phyloP scores from a whole-genome alignment of 2,329 filamentous ascomycete genomes.

The Chalaropsis thielavioides region DNA sequence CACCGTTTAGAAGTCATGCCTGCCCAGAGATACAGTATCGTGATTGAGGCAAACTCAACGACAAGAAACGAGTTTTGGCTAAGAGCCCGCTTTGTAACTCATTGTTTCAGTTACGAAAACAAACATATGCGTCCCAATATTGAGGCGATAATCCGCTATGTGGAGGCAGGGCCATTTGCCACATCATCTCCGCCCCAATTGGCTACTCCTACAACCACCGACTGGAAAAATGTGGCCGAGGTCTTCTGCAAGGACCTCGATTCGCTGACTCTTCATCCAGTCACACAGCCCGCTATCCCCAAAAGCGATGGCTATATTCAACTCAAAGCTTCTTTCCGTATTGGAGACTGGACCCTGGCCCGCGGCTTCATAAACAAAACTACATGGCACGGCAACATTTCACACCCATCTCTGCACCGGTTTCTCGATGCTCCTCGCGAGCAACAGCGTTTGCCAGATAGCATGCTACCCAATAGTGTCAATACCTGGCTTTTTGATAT shows the following conservation, averaged over 20 bases:
- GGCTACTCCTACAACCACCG: constrained; percentile 27
- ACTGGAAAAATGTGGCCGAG: constrained; percentile 35
- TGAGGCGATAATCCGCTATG: constrained; percentile 25
- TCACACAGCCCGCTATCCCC: constrained; percentile 26
- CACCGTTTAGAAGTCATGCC: constrained; percentile 51
- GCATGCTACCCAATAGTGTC: constrained; percentile 20
- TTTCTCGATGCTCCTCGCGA: constrained; percentile 21
- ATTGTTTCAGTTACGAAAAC: constrained; percentile 27
- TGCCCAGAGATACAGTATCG: constrained; percentile 55
- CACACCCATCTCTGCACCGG: constrained; percentile 26
- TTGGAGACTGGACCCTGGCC: constrained; percentile 37
- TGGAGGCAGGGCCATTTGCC: neutral
- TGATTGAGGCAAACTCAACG: constrained; percentile 46
- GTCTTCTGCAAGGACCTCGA: constrained; percentile 40
- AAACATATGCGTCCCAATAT: constrained; percentile 23
- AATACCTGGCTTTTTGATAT: constrained; percentile 24
- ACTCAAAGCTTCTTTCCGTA: constrained; percentile 40
- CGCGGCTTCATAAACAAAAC: constrained; percentile 41
- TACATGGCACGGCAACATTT: constrained; percentile 31
- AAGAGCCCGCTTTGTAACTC: constrained; percentile 35
- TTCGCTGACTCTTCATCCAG: constrained; percentile 31
- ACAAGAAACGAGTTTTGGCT: constrained; percentile 45
- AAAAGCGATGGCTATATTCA: constrained; percentile 30
- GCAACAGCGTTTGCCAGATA: constrained; percentile 11
- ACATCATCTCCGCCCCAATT: neutral